Evolutionary conservation across 306 rosid genomes (phyloP).

Genomic region (Prosopis cineraria): DNA sequence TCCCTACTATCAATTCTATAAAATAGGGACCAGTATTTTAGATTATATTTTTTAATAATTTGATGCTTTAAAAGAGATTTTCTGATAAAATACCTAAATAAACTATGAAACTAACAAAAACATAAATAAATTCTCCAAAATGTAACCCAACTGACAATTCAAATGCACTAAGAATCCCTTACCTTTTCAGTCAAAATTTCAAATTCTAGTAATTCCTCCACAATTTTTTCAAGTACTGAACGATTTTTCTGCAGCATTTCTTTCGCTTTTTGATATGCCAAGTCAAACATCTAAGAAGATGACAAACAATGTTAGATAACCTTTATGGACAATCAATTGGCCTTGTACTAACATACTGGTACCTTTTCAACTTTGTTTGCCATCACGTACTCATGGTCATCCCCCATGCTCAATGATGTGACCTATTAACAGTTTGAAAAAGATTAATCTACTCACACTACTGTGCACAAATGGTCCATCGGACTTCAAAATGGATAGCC

Average conservation of each 20-base stretch:
- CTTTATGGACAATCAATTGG: slow-evolving; percentile 7
- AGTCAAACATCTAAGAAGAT: slow-evolving; percentile 70
- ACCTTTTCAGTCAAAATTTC: slow-evolving; percentile 94
- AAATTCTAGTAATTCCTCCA: slow-evolving; percentile 78
- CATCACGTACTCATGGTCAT: slow-evolving; percentile 78
- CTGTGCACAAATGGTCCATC: neutral
- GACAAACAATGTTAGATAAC: slow-evolving; percentile 24
- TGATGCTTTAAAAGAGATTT: neutral
- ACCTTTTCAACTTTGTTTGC: slow-evolving; percentile 93
- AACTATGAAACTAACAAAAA: neutral
- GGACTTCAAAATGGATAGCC: neutral
- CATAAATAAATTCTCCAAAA: neutral
- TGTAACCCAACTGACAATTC: neutral
- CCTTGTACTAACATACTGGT: slow-evolving; percentile 9
- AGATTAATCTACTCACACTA: neutral
- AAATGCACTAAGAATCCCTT: slow-evolving; percentile 29
- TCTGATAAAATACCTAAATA: neutral
- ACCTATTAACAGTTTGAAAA: slow-evolving; percentile 42
- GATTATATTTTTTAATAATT: neutral
- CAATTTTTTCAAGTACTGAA: slow-evolving; percentile 80
- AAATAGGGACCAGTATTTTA: neutral
- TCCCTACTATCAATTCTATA: neutral
- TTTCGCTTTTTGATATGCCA: slow-evolving; percentile 85
- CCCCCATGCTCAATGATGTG: slow-evolving; percentile 88
- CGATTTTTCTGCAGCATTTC: slow-evolving; percentile 76